Evolutionary conservation across 345 rosid species (phyloP).

Genomic region (Jatropha curcas): DNA sequence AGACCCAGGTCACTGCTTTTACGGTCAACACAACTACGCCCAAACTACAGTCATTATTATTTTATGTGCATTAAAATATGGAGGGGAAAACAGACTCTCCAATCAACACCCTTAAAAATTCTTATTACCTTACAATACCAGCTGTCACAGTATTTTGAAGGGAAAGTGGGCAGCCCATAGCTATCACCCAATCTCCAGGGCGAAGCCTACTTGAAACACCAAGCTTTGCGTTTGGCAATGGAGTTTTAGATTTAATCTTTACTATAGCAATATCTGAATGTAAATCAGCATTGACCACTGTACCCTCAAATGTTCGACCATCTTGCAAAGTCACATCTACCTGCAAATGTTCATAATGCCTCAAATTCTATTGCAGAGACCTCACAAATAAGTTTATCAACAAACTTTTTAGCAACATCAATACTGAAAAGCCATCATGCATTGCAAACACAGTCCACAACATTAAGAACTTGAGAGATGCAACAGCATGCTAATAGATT

Average conservation of each 20-base stretch:
- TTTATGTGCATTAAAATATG: neutral
- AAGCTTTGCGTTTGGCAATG: constrained; percentile 80
- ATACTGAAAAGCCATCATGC: neutral
- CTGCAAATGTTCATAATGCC: constrained; percentile 36
- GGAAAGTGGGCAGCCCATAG: constrained; percentile 94
- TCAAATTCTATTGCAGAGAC: neutral
- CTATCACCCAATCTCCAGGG: constrained; percentile 95
- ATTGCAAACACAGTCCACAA: neutral
- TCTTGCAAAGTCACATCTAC: constrained; percentile 94
- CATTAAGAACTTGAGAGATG: neutral
- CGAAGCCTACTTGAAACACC: constrained; percentile 84
- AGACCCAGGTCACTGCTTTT: constrained; percentile 96
- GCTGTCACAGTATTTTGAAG: constrained; percentile 93
- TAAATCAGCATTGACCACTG: constrained; percentile 72
- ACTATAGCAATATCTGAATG: constrained; percentile 95
- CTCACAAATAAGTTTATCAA: neutral
- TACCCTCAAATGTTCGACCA: constrained; percentile 84
- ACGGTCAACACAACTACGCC: constrained; percentile 78
- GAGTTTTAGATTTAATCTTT: constrained; percentile 74
- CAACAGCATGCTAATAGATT: neutral
- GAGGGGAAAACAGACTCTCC: neutral
- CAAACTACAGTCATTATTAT: constrained; percentile 2
- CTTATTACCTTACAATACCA: constrained; percentile 78
- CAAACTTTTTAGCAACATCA: neutral
- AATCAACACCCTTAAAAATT: neutral